Percentiles rank a stretch among this genome's conserved stretches.
These are phyloP conservation scores for Aspergillus ellipticus DNA, from an alignment of 495 filamentous ascomycete genomes.

Conservation along the genomic window DNA sequence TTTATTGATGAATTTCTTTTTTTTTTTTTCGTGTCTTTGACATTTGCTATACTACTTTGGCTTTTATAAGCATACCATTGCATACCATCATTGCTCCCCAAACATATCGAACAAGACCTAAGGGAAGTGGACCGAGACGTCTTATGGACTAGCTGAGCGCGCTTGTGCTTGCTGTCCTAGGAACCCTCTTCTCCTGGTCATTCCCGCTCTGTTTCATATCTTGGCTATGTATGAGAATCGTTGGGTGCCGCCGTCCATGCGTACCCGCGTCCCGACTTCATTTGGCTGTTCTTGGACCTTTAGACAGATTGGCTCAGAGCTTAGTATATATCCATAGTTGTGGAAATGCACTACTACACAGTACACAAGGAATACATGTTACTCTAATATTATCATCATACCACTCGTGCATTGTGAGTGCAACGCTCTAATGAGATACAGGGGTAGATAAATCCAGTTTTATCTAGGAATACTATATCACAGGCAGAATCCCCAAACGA, in stretches of 20 bases:
- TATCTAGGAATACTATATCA: slow-evolving; percentile 27
- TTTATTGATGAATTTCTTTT: slow-evolving; percentile 11
- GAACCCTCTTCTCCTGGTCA: background rate
- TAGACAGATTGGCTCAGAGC: background rate
- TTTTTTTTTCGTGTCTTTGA: slow-evolving; percentile 15
- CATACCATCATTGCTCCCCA: background rate
- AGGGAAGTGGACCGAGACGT: background rate
- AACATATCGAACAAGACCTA: background rate
- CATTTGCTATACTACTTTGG: slow-evolving; percentile 3
- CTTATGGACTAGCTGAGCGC: background rate
- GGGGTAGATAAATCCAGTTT: background rate
- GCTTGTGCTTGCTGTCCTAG: background rate
- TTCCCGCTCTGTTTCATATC: background rate
- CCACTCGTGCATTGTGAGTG: background rate
- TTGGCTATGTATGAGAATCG: background rate
- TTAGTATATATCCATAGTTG: background rate
- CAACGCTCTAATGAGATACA: background rate
- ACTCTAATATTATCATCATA: background rate
- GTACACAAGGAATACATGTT: background rate
- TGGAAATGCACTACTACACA: background rate
- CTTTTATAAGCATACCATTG: background rate
- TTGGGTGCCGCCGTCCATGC: background rate
- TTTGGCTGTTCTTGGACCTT: background rate
- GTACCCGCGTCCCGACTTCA: background rate
- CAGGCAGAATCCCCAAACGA: slow-evolving; percentile 32